phyloP scores from a whole-genome alignment of 805 yeast genomes.

The Saccharomycopsis malanga region DNA sequence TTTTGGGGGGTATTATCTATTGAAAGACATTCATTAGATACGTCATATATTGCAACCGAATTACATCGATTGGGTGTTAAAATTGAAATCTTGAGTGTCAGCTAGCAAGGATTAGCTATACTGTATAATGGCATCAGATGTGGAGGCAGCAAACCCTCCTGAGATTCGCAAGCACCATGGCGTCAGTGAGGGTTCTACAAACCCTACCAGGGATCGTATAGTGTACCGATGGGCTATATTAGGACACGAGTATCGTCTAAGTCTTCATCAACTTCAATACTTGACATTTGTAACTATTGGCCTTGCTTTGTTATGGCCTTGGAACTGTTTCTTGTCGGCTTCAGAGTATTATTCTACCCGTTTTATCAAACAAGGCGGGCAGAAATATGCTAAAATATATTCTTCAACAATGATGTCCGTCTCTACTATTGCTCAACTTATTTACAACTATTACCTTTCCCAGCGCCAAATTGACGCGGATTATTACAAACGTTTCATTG shows the following conservation, averaged over 20 bases:
- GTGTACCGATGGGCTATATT: slow-evolving; percentile 1
- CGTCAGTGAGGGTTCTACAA: slow-evolving; percentile 7
- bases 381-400: slow-evolving; percentile 49
- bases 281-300: slow-evolving; percentile 63
- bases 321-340: slow-evolving; percentile 89
- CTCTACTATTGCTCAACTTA: slow-evolving; percentile 62
- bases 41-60: too few relatives aligned
- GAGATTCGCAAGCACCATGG: too few relatives aligned
- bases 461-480: slow-evolving; percentile 55
- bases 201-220: slow-evolving; percentile 16
- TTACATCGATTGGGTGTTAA: too few relatives aligned
- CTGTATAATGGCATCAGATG: too few relatives aligned
- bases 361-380: slow-evolving; percentile 39
- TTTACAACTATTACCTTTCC: slow-evolving; percentile 54
- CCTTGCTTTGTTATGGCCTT: slow-evolving; percentile 85
- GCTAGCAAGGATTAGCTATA: too few relatives aligned
- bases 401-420: slow-evolving; percentile 85
- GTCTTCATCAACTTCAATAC: slow-evolving; percentile 31
- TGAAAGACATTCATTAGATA: too few relatives aligned
- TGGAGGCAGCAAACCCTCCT: too few relatives aligned
- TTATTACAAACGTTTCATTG: slow-evolving; percentile 47
- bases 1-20: too few relatives aligned
- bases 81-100: too few relatives aligned
- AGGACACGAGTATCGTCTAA: slow-evolving; percentile 1
- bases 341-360: slow-evolving; percentile 69